Evolutionary conservation across 495 filamentous ascomycete genomes (phyloP).

Genomic region (Annulohypoxylon bovei): DNA sequence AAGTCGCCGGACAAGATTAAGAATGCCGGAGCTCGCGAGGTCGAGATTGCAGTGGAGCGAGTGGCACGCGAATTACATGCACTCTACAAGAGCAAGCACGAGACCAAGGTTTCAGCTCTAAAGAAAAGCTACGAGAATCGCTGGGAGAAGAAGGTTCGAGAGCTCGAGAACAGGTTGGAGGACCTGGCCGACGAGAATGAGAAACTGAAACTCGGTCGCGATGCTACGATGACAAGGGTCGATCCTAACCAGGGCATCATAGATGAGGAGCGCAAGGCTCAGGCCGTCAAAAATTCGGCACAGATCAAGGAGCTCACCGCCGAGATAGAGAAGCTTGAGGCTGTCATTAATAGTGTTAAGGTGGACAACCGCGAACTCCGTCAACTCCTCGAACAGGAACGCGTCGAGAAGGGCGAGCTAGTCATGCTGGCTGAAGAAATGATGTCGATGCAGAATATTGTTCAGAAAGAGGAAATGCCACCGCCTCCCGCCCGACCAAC

Average conservation of each 20-base stretch:
- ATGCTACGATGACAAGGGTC: slow-evolving; percentile 71
- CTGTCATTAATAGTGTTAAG: slow-evolving; percentile 72
- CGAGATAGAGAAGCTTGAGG: slow-evolving; percentile 74
- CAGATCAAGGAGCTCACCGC: slow-evolving; percentile 69
- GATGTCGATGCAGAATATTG: slow-evolving; percentile 65
- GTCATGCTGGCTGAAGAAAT: slow-evolving; percentile 94
- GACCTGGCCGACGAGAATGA: slow-evolving; percentile 77
- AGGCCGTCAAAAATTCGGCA: slow-evolving; percentile 60
- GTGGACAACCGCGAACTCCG: slow-evolving; percentile 71
- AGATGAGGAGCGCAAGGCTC: slow-evolving; percentile 59
- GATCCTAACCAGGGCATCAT: slow-evolving; percentile 58
- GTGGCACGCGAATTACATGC: slow-evolving; percentile 89
- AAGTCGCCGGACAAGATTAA: slow-evolving; percentile 47
- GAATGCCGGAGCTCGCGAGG: slow-evolving; percentile 54
- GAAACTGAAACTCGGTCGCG: slow-evolving; percentile 70
- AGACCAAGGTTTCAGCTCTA: slow-evolving; percentile 89
- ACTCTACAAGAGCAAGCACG: slow-evolving; percentile 96
- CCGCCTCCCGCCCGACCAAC: slow-evolving; percentile 23
- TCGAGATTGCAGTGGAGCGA: slow-evolving; percentile 90
- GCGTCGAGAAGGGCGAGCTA: slow-evolving; percentile 91
- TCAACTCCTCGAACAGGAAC: slow-evolving; percentile 75
- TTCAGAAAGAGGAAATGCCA: slow-evolving; percentile 27
- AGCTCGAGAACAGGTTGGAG: slow-evolving; percentile 76
- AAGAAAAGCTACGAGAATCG: slow-evolving; percentile 94
- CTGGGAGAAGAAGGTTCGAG: slow-evolving; percentile 84